Base-by-base conservation (phyloP, 257 asterid species). In the Solanum chaucha region DNA sequence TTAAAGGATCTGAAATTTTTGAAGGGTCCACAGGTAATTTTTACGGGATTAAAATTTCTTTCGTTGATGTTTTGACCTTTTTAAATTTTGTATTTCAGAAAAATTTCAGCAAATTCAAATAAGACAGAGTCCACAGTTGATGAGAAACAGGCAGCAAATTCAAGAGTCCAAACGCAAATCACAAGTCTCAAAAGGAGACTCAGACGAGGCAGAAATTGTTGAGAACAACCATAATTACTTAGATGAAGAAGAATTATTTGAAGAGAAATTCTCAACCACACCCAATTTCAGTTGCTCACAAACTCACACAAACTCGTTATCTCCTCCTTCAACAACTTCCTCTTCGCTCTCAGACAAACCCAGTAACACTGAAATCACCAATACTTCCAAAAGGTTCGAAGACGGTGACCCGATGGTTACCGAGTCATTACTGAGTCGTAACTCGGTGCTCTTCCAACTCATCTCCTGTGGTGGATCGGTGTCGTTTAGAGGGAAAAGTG, bases 391-490 rank as follows among this genome's bases (percentile, higher is more conserved):
- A 88, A 87, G 93, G 35, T 91, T 88, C 81, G 98, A 93, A 85
- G 98, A 92, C 22, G 96, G 93, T 3, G 97, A 92, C 40, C 89
- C 91, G 1, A 90, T 88, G 4, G 87, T 58, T 10, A 88, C 68
- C 12, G 98, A 92, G 89, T 93, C 98, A 9, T 7, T 93, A 85
- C 68, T 93, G 83, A 89, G 92, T 85, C 91, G 96, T 30, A 95
- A 91, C 83, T 96, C 99, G 5, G 88, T 95, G 88, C 90, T 96
- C 24, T 91, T 95, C 51, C 96, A 91, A 87, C 93, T 96, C 88
- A 93, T 96, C 26, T 94, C 97, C 0, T 96, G 99, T 61, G 99
- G 99, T 2, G 96, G 99, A 12, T 92, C 97, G 0, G 84, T 89
- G 67, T 90, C 98, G 22, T 96, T 93, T 83, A 89, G 95, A 48